A percentile compares a stretch with the other conserved stretches of the same genome.
These are phyloP conservation scores for Begonia fuchsioides DNA, from an alignment of 306 rosid genomes.

Conservation along the genomic window DNA sequence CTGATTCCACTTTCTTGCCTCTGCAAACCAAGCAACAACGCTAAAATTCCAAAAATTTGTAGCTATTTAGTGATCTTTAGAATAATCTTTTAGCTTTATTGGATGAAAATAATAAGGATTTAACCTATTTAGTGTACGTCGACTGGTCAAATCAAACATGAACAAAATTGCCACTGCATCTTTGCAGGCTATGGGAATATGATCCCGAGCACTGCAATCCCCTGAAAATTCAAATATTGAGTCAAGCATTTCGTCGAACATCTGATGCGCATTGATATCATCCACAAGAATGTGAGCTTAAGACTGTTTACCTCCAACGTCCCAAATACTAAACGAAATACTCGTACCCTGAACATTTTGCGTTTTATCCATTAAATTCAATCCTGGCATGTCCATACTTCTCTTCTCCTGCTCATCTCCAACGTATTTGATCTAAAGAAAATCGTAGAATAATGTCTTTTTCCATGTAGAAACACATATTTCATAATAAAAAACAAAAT, in stretches of 20 bases:
- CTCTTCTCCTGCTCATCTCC: conserved; percentile 73
- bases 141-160: conserved; percentile 93
- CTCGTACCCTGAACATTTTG: conserved; percentile 53
- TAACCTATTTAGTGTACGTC: conserved; percentile 67
- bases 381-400: conserved; percentile 63
- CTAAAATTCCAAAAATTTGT: conserved; percentile 19
- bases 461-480: no score
- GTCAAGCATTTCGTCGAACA: conserved; percentile 3
- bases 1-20: conserved; percentile 96
- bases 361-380: conserved; percentile 80
- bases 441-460: neutral
- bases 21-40: conserved; percentile 68
- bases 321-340: conserved; percentile 78
- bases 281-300: no score
- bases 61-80: neutral
- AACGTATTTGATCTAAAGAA: conserved; percentile 52
- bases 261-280: no score
- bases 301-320: conserved; percentile 54
- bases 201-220: conserved; percentile 41
- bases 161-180: conserved; percentile 88
- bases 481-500: neutral
- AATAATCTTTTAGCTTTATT: no score
- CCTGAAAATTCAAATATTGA: conserved; percentile 26
- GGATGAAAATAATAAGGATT: neutral
- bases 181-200: conserved; percentile 89